Base-by-base conservation (phyloP, 495 filamentous ascomycete species). In the Pyrenula massariospora region DNA sequence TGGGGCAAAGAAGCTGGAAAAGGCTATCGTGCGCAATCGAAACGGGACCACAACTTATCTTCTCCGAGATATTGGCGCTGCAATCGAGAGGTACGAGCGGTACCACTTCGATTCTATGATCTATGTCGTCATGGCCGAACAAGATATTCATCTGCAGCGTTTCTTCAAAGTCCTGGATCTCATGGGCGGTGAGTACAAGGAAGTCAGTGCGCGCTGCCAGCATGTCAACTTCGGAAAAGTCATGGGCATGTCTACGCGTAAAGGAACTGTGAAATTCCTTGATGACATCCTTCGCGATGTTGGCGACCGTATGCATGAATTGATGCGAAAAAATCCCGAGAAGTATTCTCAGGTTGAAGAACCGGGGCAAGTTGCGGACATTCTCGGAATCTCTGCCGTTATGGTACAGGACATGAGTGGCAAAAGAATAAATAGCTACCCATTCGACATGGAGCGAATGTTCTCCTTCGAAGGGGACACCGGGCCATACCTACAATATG, bases 41-140 rank as follows among this genome's bases (percentile, higher is more conserved):
- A 79, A 84, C 55, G 83, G 82, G 50, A 84, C 81, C 3, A 80
- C 79, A 12, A 70, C 84, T 24, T 86, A 86, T 59, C 74, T 85
- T 36, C 84, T 82, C 25, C 80, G 83, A 54, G 82, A 86, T 66
- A 82, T 86, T 53, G 78, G 77, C 55, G 82, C 84, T 59, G 78
- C 84, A 12, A 68, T 85, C 25, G 69, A 73, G 47, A 77, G 83
- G 21, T 65, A 79, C 59, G 73, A 82, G 12, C 80, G 83, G 64
- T 84, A 84, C 65, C 59, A 78, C n/a, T 85, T 84, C 56, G 83
- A 86, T 66, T 72, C 83, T 57, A 85, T 86, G 83, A 83, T 85
- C 49, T 85, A 84, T 57, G 82, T 85, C 23, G 81, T 85, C 12
- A 82, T 81, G 2, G 77, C 73, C 3, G 70, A 76, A 42, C 80